Conservation (phyloP, 1,284 basidiomycete species). For the Marasmius tenuissimus region DNA sequence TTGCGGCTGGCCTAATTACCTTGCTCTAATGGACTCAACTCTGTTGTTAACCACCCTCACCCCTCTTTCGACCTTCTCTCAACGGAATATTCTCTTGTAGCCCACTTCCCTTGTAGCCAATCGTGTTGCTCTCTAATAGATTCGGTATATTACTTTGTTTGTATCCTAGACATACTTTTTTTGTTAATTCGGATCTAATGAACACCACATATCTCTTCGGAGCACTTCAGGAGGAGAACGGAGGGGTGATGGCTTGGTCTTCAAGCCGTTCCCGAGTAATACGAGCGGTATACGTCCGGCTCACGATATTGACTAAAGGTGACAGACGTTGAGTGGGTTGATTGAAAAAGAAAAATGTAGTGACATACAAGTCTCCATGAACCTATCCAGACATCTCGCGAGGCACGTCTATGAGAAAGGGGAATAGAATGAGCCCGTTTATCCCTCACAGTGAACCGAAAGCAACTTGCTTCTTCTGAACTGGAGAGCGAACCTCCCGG, state of each 20-base stretch:
- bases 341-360: slow-evolving; percentile 1
- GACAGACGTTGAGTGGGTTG: slow-evolving; percentile 4
- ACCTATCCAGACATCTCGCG: slow-evolving; percentile 74
- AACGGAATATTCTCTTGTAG: not conserved
- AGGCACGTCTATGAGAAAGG: slow-evolving; percentile 60
- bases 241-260: not conserved
- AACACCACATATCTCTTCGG: not conserved
- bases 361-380: slow-evolving; percentile 80
- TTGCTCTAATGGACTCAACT: too few species aligned
- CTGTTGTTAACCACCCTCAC: too few species aligned
- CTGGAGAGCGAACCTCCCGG: slow-evolving; percentile 67
- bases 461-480: slow-evolving; percentile 66
- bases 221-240: not conserved
- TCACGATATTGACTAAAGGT: slow-evolving; percentile 69
- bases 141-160: not conserved
- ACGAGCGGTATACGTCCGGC: slow-evolving; percentile 62
- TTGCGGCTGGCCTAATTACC: too few species aligned
- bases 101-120: not conserved
- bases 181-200: not conserved
- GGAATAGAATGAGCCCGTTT: not conserved
- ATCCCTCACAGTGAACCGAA: not conserved
- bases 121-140: not conserved
- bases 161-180: slow-evolving; percentile 11
- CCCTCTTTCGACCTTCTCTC: too few species aligned
- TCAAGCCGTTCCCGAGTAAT: slow-evolving; percentile 45